Evolutionary conservation across 495 filamentous ascomycete species (phyloP), one percentile per base, ranked within the genome.

Genomic region (Cryomyces minteri): DNA sequence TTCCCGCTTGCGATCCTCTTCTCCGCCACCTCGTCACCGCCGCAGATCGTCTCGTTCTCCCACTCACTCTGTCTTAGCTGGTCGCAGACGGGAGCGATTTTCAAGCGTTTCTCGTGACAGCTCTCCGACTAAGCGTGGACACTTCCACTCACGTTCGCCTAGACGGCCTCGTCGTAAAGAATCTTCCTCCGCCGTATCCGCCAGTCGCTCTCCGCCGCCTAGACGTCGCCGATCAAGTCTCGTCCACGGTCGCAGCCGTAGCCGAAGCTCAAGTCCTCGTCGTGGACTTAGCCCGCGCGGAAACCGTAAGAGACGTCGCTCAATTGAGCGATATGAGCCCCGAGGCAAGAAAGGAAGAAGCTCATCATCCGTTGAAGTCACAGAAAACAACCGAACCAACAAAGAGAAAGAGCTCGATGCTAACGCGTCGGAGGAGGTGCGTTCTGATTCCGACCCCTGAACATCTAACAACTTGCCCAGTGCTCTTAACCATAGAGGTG

Each of bases 101-200:
- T 39, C 28, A 10, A 34, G 25, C 18, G 8, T 34, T 45, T 46
- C 46, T 25, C 51, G 47, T 2, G 43, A 53, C 36, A 52, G 54
- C 42, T 58, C 58, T 42, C 43, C 47, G 44, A 28, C 51, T 51
- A 67, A 67, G 58, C 70, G 18, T 25, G 18, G 18, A 25, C 18
- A 25, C 18, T 25, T 70, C 45, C 69, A 71, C 74, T 80, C 76
- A 76, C 76, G 60, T 65, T 69, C 67, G 55, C 64, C 68, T 63
- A 77, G 75, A 72, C 58, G 68, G 69, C 57, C 62, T 40, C 58
- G 59, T 18, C 56, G 62, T 32, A 51, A 55, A 43, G 44, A 55
- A 34, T 61, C 66, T 32, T 56, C 56, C 0, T 52, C 58, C 14
- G 48, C 56, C 30, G 46, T 48, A 3, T 43, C 40, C 48, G 49